Evolutionary conservation across 805 yeast species (phyloP).

Genomic region (Myxozyma sirexii): DNA sequence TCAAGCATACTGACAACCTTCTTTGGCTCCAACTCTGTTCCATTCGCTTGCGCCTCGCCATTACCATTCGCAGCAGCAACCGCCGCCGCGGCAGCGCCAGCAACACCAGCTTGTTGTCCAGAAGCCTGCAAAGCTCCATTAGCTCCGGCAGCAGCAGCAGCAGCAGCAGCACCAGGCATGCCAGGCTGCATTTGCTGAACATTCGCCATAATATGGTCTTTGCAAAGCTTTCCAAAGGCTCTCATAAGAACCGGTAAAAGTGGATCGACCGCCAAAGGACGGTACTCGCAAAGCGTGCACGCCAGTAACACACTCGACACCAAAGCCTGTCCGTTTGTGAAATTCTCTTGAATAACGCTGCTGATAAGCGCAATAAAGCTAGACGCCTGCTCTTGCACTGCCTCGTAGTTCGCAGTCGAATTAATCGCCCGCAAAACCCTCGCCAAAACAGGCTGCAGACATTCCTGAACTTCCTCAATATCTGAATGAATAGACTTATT

Average conservation of each 20-base stretch:
- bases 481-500: constrained; percentile 82
- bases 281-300: constrained; percentile 66
- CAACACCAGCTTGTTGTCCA: constrained; percentile 4
- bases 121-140: constrained; percentile 11
- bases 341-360: constrained; percentile 75
- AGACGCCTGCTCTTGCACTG: constrained; percentile 63
- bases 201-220: constrained; percentile 75
- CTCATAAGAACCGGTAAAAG: constrained; percentile 77
- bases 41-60: constrained; percentile 21
- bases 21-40: constrained; percentile 69
- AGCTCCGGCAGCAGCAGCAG: constrained; percentile 11
- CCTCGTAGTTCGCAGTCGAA: constrained; percentile 48
- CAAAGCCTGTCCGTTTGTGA: constrained; percentile 68
- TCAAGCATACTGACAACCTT: constrained; percentile 77
- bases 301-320: constrained; percentile 81
- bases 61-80: constrained; percentile 1
- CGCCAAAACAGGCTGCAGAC: constrained; percentile 72
- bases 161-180: constrained; percentile 10
- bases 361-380: constrained; percentile 63
- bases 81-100: constrained; percentile 9
- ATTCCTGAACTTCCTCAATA: constrained; percentile 85
- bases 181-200: constrained; percentile 46
- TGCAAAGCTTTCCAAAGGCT: constrained; percentile 84
- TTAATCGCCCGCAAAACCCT: constrained; percentile 68
- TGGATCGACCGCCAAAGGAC: constrained; percentile 74